Conservation (phyloP, 805 yeast genomes). For the Kuraishia capsulata region DNA sequence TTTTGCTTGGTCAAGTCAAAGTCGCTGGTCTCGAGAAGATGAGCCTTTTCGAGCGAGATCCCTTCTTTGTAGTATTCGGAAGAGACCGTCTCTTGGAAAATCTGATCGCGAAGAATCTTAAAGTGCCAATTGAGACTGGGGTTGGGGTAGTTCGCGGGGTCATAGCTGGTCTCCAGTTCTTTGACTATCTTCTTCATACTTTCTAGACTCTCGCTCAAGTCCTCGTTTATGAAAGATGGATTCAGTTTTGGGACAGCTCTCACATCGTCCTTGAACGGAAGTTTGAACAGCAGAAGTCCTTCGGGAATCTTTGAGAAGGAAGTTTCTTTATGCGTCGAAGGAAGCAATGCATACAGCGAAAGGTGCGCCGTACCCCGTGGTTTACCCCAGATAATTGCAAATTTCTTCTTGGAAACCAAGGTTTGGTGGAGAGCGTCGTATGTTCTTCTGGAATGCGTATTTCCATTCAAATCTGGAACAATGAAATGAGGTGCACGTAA, state of each 20-base stretch:
- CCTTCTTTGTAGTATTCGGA: constrained; percentile 1
- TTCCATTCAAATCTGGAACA: constrained; percentile 52
- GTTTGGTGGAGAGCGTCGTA: constrained; percentile 60
- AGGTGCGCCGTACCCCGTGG: constrained; percentile 47
- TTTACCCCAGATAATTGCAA: constrained; percentile 71
- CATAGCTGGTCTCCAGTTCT: constrained; percentile 37
- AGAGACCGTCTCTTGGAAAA: constrained; percentile 46
- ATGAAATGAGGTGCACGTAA: constrained; percentile 50
- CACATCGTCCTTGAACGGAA: constrained; percentile 73
- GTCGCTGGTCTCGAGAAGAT: constrained; percentile 2
- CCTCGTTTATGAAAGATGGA: constrained; percentile 11
- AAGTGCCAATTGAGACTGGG: constrained; percentile 65
- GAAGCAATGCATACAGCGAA: constrained; percentile 45
- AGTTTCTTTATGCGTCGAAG: constrained; percentile 31
- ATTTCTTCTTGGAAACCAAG: constrained; percentile 38
- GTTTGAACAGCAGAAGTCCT: constrained; percentile 59
- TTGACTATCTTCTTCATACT: constrained; percentile 21
- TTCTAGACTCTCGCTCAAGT: constrained; percentile 13
- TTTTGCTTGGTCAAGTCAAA: constrained; percentile 5
- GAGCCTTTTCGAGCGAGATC: constrained; percentile 1
- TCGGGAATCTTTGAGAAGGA: constrained; percentile 27
- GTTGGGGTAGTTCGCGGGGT: constrained; percentile 50
- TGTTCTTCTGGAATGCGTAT: constrained; percentile 55
- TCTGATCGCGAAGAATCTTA: constrained; percentile 51
- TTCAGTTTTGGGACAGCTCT: constrained; percentile 46